Percentiles rank a stretch among this genome's conserved stretches.
Evolutionary conservation across 768 basidiomycete genomes (phyloP).

Genomic region (Lentinula edodes): DNA sequence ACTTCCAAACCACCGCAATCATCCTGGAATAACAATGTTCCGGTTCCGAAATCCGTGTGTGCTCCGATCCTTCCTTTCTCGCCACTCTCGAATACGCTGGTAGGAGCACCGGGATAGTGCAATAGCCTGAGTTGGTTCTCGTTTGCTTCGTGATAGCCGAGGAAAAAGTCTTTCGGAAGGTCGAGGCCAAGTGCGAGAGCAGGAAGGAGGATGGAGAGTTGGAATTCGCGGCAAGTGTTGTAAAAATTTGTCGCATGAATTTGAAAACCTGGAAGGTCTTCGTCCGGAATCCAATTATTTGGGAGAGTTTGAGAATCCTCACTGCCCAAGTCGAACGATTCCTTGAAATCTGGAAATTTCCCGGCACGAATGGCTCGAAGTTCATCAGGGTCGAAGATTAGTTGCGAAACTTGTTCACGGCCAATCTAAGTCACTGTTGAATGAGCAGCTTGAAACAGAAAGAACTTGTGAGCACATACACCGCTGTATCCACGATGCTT

Average conservation of each 20-base stretch:
- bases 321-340: constrained; percentile 31
- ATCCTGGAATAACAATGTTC: constrained; percentile 42
- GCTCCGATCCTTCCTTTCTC: constrained; percentile 27
- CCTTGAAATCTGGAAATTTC: constrained; percentile 27
- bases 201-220: constrained; percentile 23
- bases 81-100: constrained; percentile 19
- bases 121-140: constrained; percentile 35
- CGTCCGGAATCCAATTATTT: constrained; percentile 34
- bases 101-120: constrained; percentile 31
- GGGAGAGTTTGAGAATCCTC: constrained; percentile 21
- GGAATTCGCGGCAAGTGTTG: constrained; percentile 25
- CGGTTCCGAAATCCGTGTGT: constrained; percentile 35
- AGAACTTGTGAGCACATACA: constrained; percentile 6
- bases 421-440: constrained; percentile 9
- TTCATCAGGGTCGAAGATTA: constrained; percentile 20
- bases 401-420: constrained; percentile 18
- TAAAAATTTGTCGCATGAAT: constrained; percentile 27
- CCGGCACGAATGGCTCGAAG: constrained; percentile 17
- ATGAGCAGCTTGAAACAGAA: too few species aligned
- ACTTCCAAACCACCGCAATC: constrained; percentile 41
- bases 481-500: constrained; percentile 21
- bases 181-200: constrained; percentile 30
- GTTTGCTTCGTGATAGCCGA: constrained; percentile 18
- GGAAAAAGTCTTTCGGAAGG: constrained; percentile 25
- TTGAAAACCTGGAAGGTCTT: constrained; percentile 29